phyloP scores from a whole-genome alignment of 306 rosid species.

The Lagenaria siceraria region DNA sequence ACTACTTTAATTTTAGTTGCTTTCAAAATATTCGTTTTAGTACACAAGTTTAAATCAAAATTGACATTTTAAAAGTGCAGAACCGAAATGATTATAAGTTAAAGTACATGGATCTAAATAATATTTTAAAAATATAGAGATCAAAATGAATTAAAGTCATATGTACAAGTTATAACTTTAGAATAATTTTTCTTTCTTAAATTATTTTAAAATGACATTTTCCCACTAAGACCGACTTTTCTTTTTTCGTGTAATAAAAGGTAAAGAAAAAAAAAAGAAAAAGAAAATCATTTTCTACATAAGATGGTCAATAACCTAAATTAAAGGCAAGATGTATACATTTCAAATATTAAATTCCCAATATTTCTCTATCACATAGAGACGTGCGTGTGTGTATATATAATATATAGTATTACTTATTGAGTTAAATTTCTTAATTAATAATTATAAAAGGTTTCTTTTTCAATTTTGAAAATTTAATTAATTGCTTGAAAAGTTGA shows the following conservation, averaged over 20 bases:
- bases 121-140: no score
- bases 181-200: not conserved
- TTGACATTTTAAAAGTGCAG: no score
- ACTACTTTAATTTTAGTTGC: no score
- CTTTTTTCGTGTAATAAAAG: not conserved
- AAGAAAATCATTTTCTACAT: not conserved
- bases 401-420: not conserved
- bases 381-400: not conserved
- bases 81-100: no score
- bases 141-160: no score
- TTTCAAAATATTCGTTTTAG: no score
- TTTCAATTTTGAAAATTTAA: not conserved
- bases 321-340: not conserved
- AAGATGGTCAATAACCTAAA: not conserved
- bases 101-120: no score
- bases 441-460: not conserved
- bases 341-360: not conserved
- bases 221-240: not conserved
- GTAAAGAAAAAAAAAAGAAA: no score
- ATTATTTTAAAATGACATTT: not conserved
- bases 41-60: no score
- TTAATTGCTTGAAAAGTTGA: not conserved
- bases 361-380: not conserved
- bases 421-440: not conserved
- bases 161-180: no score